A percentile compares a stretch with the other conserved stretches of the same genome.
These are phyloP conservation scores for Yamadazyma sp. DNA, from an alignment of 1,139 yeast species.

Conservation along the genomic window DNA sequence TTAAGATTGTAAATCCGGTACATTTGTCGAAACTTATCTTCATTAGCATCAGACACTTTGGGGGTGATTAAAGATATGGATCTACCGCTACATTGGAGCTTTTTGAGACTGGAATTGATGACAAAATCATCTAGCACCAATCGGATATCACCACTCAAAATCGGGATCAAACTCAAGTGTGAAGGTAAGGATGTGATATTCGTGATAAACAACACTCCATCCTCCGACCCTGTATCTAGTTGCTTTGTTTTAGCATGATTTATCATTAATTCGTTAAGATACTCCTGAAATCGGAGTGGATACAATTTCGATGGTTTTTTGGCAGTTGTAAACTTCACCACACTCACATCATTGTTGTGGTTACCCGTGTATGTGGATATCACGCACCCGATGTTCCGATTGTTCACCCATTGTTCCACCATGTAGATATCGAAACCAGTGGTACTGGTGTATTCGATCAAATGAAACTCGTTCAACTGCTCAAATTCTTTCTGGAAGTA, in stretches of 20 bases:
- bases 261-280: constrained; percentile 63
- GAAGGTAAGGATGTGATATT: constrained; percentile 81
- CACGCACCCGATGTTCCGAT: constrained; percentile 63
- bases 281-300: constrained; percentile 58
- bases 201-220: constrained; percentile 66
- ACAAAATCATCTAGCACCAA: constrained; percentile 57
- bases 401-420: constrained; percentile 92
- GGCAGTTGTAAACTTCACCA: constrained; percentile 56
- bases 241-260: constrained; percentile 52
- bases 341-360: constrained; percentile 57
- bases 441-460: constrained; percentile 44
- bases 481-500: constrained; percentile 44
- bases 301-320: constrained; percentile 57
- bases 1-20: constrained; percentile 53
- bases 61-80: constrained; percentile 65
- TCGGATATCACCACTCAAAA: constrained; percentile 61
- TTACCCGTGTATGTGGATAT: constrained; percentile 88
- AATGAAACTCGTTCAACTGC: constrained; percentile 34
- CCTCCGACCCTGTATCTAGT: constrained; percentile 23
- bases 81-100: constrained; percentile 83
- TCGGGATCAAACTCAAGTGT: constrained; percentile 65
- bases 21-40: constrained; percentile 78
- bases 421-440: constrained; percentile 83
- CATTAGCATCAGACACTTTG: constrained; percentile 72
- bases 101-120: constrained; percentile 73